These are phyloP conservation scores for Pichia inconspicua DNA, from an alignment of 1,139 yeast genomes.

Conservation along the genomic window DNA sequence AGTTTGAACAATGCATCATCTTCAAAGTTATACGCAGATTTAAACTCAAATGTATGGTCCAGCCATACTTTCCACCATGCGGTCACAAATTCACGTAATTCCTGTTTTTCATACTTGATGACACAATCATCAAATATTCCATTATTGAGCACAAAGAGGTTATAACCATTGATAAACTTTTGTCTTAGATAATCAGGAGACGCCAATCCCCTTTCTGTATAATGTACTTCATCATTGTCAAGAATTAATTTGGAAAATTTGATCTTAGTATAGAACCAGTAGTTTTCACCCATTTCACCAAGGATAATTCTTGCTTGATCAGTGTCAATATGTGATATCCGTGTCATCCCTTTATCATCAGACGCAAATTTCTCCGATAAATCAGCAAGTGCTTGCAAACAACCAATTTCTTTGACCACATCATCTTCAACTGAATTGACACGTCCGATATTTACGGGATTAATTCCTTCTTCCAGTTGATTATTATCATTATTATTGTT, in stretches of 20 bases:
- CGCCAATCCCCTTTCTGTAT: slow-evolving; percentile 21
- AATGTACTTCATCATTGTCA: slow-evolving; percentile 2
- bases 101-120: background rate
- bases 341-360: background rate
- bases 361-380: slow-evolving; percentile 20
- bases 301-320: slow-evolving; percentile 23
- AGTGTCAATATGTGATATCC: slow-evolving; percentile 22
- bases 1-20: slow-evolving; percentile 22
- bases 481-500: background rate
- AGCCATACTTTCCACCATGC: slow-evolving; percentile 28
- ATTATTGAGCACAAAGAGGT: slow-evolving; percentile 20
- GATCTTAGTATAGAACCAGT: slow-evolving; percentile 23
- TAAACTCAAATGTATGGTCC: slow-evolving; percentile 20
- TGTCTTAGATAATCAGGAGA: slow-evolving; percentile 22
- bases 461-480: background rate
- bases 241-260: slow-evolving; percentile 8
- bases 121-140: slow-evolving; percentile 16
- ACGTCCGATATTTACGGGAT: background rate
- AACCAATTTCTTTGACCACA: slow-evolving; percentile 23
- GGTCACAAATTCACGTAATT: slow-evolving; percentile 5
- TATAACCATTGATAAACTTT: slow-evolving; percentile 20
- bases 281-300: slow-evolving; percentile 12
- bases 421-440: slow-evolving; percentile 10
- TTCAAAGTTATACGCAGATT: slow-evolving; percentile 16
- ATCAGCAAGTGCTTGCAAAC: slow-evolving; percentile 24